phyloP scores from a whole-genome alignment of 495 filamentous ascomycete genomes.

The Hypoxylon perforatum region DNA sequence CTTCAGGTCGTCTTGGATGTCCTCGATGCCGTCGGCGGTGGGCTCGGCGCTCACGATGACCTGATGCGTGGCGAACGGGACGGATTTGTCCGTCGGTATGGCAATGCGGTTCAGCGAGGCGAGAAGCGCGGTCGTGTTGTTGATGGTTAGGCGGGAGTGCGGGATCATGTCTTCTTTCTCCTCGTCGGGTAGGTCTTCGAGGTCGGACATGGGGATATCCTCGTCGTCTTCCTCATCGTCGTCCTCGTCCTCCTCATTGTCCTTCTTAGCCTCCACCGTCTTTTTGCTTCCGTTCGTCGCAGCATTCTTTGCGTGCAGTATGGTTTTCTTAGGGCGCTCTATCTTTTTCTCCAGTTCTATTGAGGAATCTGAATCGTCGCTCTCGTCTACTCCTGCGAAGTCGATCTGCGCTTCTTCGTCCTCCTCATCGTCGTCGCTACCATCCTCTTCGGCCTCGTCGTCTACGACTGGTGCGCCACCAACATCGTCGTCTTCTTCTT shows the following conservation, averaged over 20 bases:
- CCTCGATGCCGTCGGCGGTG: conserved; percentile 66
- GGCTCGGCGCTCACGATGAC: conserved; percentile 60
- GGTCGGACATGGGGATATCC: conserved; percentile 84
- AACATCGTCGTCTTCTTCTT: conserved; percentile 50
- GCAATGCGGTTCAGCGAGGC: conserved; percentile 80
- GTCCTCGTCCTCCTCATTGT: conserved; percentile 52
- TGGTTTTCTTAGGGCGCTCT: conserved; percentile 43
- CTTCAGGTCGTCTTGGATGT: conserved; percentile 86
- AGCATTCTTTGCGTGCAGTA: conserved; percentile 48
- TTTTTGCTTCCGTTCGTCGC: conserved; percentile 54
- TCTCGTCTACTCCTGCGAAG: conserved; percentile 44
- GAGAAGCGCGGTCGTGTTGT: conserved; percentile 89
- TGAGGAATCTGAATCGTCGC: conserved; percentile 48
- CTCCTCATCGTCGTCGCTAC: conserved; percentile 27
- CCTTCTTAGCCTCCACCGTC: conserved; percentile 40
- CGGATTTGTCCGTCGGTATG: conserved; percentile 64
- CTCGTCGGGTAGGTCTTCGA: conserved; percentile 78
- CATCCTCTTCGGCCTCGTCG: conserved; percentile 26
- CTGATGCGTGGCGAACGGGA: conserved; percentile 67
- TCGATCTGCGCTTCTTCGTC: conserved; percentile 33
- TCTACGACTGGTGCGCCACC: conserved; percentile 27
- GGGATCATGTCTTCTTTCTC: conserved; percentile 87
- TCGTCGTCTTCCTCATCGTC: conserved; percentile 65
- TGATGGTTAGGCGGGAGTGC: conserved; percentile 94
- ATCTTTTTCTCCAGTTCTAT: conserved; percentile 52